Percentiles rank a stretch among this genome's conserved stretches.
Conservation (phyloP, 1,139 yeast species). For the Suhomyces taliae region DNA sequence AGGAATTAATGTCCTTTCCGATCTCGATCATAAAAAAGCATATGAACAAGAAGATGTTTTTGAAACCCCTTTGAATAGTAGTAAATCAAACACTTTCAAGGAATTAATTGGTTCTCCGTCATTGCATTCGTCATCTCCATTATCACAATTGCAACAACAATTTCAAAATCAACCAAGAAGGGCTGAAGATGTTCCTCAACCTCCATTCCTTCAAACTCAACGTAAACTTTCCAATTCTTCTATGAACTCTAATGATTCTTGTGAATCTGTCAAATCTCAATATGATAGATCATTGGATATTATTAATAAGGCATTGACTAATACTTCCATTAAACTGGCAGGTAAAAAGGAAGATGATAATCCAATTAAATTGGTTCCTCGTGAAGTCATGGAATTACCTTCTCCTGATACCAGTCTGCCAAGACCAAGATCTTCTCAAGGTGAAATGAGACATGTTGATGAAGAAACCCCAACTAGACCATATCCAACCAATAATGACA, state of each 20-base stretch:
- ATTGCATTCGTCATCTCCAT: slow-evolving; percentile 16
- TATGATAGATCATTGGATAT: slow-evolving; percentile 27
- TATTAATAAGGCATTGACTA: slow-evolving; percentile 30
- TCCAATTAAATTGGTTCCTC: slow-evolving; percentile 14
- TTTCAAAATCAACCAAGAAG: slow-evolving; percentile 10
- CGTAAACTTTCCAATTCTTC: slow-evolving; percentile 17
- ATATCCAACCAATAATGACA: not conserved
- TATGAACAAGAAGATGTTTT: slow-evolving; percentile 4
- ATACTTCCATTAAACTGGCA: slow-evolving; percentile 14
- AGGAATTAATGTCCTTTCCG: slow-evolving; percentile 35
- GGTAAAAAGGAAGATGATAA: slow-evolving; percentile 5
- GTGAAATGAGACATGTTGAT: slow-evolving; percentile 22
- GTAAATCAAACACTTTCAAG: slow-evolving; percentile 18
- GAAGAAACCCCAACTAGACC: slow-evolving; percentile 6
- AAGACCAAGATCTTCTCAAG: slow-evolving; percentile 35
- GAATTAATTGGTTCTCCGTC: slow-evolving; percentile 26
- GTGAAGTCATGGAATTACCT: slow-evolving; percentile 13
- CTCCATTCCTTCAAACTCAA: slow-evolving; percentile 5
- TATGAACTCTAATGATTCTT: slow-evolving; percentile 18
- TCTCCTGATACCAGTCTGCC: slow-evolving; percentile 1
- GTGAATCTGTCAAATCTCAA: slow-evolving; percentile 20
- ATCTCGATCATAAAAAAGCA: slow-evolving; percentile 12
- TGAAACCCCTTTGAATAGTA: slow-evolving; percentile 13
- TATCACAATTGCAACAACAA: slow-evolving; percentile 17
- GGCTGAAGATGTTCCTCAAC: slow-evolving; percentile 8